phyloP scores from a whole-genome alignment of 805 yeast genomes.

The Ogataea zsoltii region DNA sequence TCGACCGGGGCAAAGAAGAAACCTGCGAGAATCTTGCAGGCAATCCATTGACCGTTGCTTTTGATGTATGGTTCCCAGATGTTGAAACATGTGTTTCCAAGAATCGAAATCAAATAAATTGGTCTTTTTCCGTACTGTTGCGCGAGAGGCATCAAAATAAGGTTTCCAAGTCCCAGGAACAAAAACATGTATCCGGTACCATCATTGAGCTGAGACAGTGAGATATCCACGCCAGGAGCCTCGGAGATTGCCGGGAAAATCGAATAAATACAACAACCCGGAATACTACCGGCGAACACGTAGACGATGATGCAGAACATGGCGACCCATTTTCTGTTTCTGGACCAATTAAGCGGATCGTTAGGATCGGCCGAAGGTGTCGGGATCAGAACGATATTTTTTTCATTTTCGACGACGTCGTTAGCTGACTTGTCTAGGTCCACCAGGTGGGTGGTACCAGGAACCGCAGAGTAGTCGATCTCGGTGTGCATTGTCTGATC shows the following conservation, averaged over 20 bases:
- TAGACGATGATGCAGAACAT: constrained; percentile 46
- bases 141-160: constrained; percentile 40
- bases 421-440: constrained; percentile 10
- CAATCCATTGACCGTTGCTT: constrained; percentile 35
- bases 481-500: constrained; percentile 4
- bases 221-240: constrained; percentile 22
- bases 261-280: constrained; percentile 30
- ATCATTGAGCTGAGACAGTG: constrained; percentile 36
- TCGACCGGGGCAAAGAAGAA: constrained; percentile 42
- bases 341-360: constrained; percentile 69
- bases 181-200: constrained; percentile 42
- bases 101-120: constrained; percentile 34
- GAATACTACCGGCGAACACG: constrained; percentile 30
- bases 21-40: constrained; percentile 33
- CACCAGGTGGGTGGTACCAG: constrained; percentile 19
- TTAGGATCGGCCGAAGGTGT: constrained; percentile 68
- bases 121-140: constrained; percentile 42
- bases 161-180: constrained; percentile 41
- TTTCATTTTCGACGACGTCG: constrained; percentile 17
- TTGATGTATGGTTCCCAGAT: constrained; percentile 37
- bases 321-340: constrained; percentile 46
- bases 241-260: constrained; percentile 26
- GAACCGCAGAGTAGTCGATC: constrained; percentile 15
- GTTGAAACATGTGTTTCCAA: constrained; percentile 32
- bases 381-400: constrained; percentile 56